Evolutionary conservation across 169 alveolate species (phyloP).

Genomic region (Plasmodium malariae): DNA sequence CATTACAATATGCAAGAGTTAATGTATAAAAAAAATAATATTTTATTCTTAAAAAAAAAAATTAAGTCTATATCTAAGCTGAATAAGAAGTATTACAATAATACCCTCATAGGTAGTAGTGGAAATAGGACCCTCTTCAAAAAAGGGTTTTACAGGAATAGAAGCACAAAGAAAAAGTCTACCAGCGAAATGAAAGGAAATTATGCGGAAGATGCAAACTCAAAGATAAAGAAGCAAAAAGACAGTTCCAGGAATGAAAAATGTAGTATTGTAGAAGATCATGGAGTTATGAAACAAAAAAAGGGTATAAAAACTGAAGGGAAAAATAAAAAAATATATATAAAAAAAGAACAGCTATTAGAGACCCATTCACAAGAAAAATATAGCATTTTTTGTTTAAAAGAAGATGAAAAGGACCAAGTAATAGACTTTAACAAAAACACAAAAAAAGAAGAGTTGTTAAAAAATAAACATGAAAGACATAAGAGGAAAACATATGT

Average conservation of each 20-base stretch:
- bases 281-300: not conserved
- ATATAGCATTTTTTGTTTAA: not conserved
- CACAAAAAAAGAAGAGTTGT: not conserved
- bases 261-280: not conserved
- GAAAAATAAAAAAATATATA: slow-evolving; percentile 7
- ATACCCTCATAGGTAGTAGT: no score
- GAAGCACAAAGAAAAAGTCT: not conserved
- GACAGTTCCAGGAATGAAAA: not conserved
- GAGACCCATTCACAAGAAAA: not conserved
- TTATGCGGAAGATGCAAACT: not conserved
- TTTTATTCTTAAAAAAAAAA: slow-evolving; percentile 59
- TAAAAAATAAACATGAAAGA: not conserved
- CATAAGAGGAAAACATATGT: not conserved
- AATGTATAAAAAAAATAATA: slow-evolving; percentile 38
- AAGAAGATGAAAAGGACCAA: not conserved
- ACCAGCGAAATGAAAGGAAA: not conserved
- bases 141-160: no score
- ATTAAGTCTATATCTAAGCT: slow-evolving; percentile 44
- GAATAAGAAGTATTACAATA: slow-evolving; percentile 26
- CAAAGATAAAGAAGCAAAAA: not conserved
- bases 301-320: not conserved
- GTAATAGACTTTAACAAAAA: not conserved
- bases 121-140: not conserved
- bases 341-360: not conserved
- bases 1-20: slow-evolving; percentile 40